Percentiles rank a stretch among this genome's conserved stretches.
phyloP scores from a whole-genome alignment of 73 alveolate genomes.

The Urostyla sp. region DNA sequence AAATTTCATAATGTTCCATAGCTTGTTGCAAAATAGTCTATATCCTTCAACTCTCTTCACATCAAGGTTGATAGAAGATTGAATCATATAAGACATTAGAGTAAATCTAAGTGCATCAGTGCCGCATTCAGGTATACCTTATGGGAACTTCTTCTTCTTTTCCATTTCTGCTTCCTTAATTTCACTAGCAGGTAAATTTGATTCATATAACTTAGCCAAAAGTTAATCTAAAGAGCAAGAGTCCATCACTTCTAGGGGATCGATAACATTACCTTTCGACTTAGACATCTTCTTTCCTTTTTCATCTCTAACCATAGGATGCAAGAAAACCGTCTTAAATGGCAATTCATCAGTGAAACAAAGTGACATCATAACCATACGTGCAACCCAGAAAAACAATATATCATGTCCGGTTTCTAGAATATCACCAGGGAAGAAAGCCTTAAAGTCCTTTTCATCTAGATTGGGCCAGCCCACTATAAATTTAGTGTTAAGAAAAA shows the following conservation, averaged over 20 bases:
- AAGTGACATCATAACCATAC: constrained; percentile 98
- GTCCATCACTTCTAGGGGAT: constrained; percentile 97
- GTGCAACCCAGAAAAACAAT: constrained; percentile 99
- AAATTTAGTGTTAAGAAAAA: no score
- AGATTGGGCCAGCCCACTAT: constrained; percentile 99
- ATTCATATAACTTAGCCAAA: constrained; percentile 84
- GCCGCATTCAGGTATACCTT: constrained; percentile 99
- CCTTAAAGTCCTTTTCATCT: constrained; percentile 90
- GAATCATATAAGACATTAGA: constrained; percentile 94
- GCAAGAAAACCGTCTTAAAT: constrained; percentile 94
- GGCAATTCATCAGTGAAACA: constrained; percentile 96
- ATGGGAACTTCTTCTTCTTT: constrained; percentile 93
- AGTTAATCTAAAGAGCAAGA: constrained; percentile 90
- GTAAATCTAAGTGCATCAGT: constrained; percentile 99
- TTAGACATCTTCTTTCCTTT: constrained; percentile 97
- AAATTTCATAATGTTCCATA: constrained; percentile 94
- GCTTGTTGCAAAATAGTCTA: constrained; percentile 93
- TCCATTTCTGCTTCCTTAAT: constrained; percentile 71
- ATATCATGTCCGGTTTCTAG: constrained; percentile 99
- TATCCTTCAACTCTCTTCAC: constrained; percentile 96
- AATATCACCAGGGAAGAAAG: constrained; percentile 96
- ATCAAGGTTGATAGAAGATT: constrained; percentile 95
- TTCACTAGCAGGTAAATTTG: constrained; percentile 93
- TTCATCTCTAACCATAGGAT: constrained; percentile 94
- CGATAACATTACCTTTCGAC: constrained; percentile 98